phyloP scores from a whole-genome alignment of 75 land plant genomes.

The Cunninghamia lanceolata region DNA sequence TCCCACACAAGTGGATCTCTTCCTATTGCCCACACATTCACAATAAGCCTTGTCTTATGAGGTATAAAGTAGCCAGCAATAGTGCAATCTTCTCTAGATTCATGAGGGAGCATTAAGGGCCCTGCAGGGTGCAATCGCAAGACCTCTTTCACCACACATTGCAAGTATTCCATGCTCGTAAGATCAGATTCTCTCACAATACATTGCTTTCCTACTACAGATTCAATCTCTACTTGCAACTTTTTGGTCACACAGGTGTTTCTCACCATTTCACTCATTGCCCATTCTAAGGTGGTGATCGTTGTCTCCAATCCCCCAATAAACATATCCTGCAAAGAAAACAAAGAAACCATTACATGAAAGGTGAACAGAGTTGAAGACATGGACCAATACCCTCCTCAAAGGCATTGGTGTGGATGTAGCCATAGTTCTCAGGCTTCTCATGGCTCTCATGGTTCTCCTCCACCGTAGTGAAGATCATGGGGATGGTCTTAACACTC shows the following conservation, averaged over 20 bases:
- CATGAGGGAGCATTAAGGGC: constrained; percentile 11
- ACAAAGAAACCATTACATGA: not conserved
- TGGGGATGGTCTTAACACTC: too few relatives aligned
- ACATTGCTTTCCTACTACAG: not conserved
- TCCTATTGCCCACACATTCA: constrained; percentile 13
- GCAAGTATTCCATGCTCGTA: not conserved
- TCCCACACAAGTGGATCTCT: constrained; percentile 2
- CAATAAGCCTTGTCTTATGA: not conserved
- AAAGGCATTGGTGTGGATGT: not conserved
- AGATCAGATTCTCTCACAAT: constrained; percentile 7
- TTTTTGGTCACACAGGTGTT: not conserved
- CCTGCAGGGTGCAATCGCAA: constrained; percentile 10
- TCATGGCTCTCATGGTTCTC: too few relatives aligned
- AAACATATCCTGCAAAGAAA: not conserved
- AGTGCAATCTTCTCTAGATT: not conserved
- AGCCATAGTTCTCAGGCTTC: too few relatives aligned
- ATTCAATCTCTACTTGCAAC: constrained; percentile 14
- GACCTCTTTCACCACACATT: constrained; percentile 4
- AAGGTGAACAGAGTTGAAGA: too few relatives aligned
- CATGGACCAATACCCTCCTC: too few relatives aligned
- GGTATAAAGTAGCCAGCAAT: constrained; percentile 13
- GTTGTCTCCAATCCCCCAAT: not conserved
- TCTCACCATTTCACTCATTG: constrained; percentile 11
- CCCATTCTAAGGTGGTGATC: constrained; percentile 6
- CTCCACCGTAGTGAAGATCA: too few relatives aligned